Evolutionary conservation across 192 early-diverging fungal genomes (phyloP), one percentile per base, ranked within the genome.

Genomic region (Dimargaris cristalligena): DNA sequence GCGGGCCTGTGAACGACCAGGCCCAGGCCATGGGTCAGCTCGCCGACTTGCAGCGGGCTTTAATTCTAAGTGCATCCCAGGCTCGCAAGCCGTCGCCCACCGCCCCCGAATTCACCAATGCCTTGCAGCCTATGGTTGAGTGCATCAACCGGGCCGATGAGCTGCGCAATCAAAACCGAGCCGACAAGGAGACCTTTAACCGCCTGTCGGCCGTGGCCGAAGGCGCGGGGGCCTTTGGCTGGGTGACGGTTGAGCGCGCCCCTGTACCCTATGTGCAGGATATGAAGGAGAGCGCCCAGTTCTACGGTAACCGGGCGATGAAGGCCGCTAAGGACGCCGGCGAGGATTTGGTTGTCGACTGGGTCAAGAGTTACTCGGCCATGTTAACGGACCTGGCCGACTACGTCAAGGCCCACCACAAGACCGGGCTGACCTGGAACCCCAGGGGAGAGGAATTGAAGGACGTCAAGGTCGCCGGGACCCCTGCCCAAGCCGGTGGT

Each of bases 361-460:
- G 91, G 89, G 84, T 82, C 18, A 85, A 83, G 61, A 67, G 77
- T 22, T 92, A 78, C 62, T 60, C 84, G 34, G 63, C 67, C 16
- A 65, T 92, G 34, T 69, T 96, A 56, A 75, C 76, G 14, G 87
- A 84, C 60, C 69, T 99, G 22, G 79, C 85, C 20, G 74, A 63
- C 25, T 99, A 92, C 70, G 91, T 99, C 48, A 91, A 91, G 67
- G 79, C 88, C 69, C 70, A 75, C 68, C 89, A 92, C 68, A 84
- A 83, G 0, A 94, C 89, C 44, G 95, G 95, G 4, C 65, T 96
- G 23, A 74, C 78, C 3, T 99, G 95, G 95, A 95, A 94, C 69
- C 80, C 88, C 46, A 79, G 83, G 51, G 90, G 88, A 33, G 78
- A 75, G 16, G 78, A 80, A 35, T 22, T 68, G 14, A 41, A 65